Base-by-base conservation (phyloP, 768 basidiomycete species). In the Podaxis pistillaris region DNA sequence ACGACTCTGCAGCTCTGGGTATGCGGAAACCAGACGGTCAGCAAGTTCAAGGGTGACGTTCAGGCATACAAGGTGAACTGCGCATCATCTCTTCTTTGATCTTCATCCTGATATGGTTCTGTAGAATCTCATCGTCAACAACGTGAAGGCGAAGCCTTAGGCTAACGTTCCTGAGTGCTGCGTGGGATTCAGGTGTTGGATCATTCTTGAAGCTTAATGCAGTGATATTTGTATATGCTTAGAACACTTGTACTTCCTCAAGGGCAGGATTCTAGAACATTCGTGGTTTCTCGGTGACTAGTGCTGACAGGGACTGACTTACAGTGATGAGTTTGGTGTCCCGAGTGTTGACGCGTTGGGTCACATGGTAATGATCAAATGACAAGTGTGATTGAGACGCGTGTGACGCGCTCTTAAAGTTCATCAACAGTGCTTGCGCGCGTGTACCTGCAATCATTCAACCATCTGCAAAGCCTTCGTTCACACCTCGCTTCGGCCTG, bases 41-140 rank as follows among this genome's bases (percentile, higher is more conserved):
- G 76, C 62, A 93, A 93, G 73, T 96, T 94, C 80, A 86, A 77
- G 73, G 94, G 94, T 41, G 95, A 97, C 69, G 95, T 97, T 0
- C 85, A 93, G 69, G 86, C 84, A 11, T 97, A 97, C 82, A 97
- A 96, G 89, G 93, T 87, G 56, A 64, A 77, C 68, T 50, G 47
- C 40, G 58, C 44, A 41, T 53, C 36, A 47, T 19, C 33, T 56
- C 47, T 47, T 26, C 46, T 53, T 64, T 36, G 26, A 28, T 15
- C 17, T 13, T 3, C 26, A n/a, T 15, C 5, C 36, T 51, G 12
- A 56, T 17, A 46, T 49, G 15, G 38, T 63, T 59, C 46, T 60
- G 19, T 72, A 89, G 91, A 88, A 83, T 63, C 78, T 93, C 60
- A 93, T 93, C 65, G 89, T 91, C 67, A 85, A 78, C 76, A 88